Evolutionary conservation across 1,284 basidiomycete species (phyloP).

Genomic region (Jaminaea rosea): DNA sequence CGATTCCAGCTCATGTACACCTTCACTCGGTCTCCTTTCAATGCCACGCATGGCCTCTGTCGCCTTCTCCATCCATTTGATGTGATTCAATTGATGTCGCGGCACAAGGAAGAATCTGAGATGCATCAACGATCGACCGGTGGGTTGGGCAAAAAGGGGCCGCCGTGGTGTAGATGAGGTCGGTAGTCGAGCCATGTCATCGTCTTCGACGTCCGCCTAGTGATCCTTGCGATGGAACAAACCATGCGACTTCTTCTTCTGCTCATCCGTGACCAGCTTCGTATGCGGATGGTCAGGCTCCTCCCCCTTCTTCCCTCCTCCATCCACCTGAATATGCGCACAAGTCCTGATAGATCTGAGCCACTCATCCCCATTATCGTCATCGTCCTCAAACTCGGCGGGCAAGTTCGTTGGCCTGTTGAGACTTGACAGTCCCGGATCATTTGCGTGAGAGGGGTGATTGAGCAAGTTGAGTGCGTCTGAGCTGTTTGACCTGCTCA

Average conservation of each 20-base stretch:
- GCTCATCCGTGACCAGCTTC: constrained; percentile 30
- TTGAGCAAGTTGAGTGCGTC: constrained; percentile 15
- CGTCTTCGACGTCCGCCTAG: too few relatives aligned
- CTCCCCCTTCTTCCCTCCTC: constrained; percentile 25
- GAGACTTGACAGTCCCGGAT: not conserved
- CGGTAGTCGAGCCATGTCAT: too few relatives aligned
- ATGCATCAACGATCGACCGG: too few relatives aligned
- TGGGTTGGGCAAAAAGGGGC: too few relatives aligned
- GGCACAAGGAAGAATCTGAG: too few relatives aligned
- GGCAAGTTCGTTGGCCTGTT: constrained; percentile 1
- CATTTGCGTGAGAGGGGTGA: not conserved
- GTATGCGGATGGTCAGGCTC: constrained; percentile 41
- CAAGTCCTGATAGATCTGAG: constrained; percentile 45
- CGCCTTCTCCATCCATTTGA: too few relatives aligned
- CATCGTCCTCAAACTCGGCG: constrained; percentile 44
- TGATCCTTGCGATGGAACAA: constrained; percentile 39
- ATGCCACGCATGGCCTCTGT: too few relatives aligned
- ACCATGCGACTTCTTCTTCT: constrained; percentile 33
- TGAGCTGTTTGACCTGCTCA: constrained; percentile 29
- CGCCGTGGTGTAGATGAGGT: too few relatives aligned
- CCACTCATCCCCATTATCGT: constrained; percentile 49
- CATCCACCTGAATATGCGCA: constrained; percentile 25
- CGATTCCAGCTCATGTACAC: too few relatives aligned
- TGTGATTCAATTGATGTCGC: too few relatives aligned
- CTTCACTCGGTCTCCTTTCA: too few relatives aligned